Conservation (phyloP, 768 basidiomycete species). For the Leccinum arenicola region DNA sequence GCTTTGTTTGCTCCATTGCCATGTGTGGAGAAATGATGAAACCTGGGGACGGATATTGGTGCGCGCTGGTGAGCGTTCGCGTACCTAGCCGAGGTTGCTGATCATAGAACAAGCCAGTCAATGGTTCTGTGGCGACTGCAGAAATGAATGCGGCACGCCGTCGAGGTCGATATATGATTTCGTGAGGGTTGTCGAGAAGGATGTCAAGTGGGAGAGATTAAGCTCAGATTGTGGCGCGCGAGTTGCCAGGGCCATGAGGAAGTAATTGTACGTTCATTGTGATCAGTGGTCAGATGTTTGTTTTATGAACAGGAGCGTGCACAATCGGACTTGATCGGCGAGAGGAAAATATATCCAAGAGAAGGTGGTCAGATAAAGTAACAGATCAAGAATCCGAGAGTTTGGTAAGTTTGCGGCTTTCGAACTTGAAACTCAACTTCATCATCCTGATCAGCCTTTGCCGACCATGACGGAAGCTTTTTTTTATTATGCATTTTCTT, state of each 20-base stretch:
- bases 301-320: slow-evolving; percentile 11
- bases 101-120: not conserved
- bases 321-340: slow-evolving; percentile 36
- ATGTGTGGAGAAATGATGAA: slow-evolving; percentile 3
- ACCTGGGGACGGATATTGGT: not conserved
- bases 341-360: slow-evolving; percentile 28
- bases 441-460: slow-evolving; percentile 26
- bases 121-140: slow-evolving; percentile 2
- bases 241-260: slow-evolving; percentile 16
- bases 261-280: slow-evolving; percentile 16
- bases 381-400: slow-evolving; percentile 24
- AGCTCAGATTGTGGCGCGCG: slow-evolving; percentile 10
- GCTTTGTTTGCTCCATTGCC: not conserved
- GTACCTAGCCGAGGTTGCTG: slow-evolving; percentile 18
- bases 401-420: slow-evolving; percentile 30
- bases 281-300: slow-evolving; percentile 9
- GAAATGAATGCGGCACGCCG: not conserved
- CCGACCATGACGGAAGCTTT: slow-evolving; percentile 30
- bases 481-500: not conserved
- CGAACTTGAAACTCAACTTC: slow-evolving; percentile 34
- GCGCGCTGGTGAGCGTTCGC: not conserved
- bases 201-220: not conserved
- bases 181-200: slow-evolving; percentile 9
- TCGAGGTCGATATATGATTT: slow-evolving; percentile 5
- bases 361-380: slow-evolving; percentile 28